Base-by-base conservation (phyloP, 768 basidiomycete species). In the Piloderma croceum region DNA sequence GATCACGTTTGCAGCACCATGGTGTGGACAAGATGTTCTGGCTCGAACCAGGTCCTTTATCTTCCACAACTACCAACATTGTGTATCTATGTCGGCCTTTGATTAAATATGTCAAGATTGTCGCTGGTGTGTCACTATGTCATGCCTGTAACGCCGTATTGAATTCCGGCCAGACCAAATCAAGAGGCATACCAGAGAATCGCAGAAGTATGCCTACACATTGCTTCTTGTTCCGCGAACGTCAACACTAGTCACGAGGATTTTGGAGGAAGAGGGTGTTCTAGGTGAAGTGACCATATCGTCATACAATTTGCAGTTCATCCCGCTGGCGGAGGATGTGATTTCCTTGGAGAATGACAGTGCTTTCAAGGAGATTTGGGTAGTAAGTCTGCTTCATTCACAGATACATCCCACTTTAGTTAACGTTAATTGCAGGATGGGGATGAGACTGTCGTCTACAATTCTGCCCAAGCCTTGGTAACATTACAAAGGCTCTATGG, bases 1-100 rank as follows among this genome's bases (percentile, higher is more conserved):
- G n/a, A n/a, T n/a, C n/a, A n/a, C n/a, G n/a, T n/a, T n/a, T 18
- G 41, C 50, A 98, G 94, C 88, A 98, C 57, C 93, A 98, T 79
- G 93, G 91, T 5, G 90, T 99, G 3, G 93, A 97, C 68, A 96
- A 96, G 71, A 94, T 99, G 89, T 96, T 93, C 66, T 99, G 96
- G 94, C 78, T 99, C 18, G 96, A 98, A 63, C 62, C 83, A 9
- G 93, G 93, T 13, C 82, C 89, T 7, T 64, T 98, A 34, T 73
- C 79, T 10, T 84, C 89, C 3, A 74, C 79, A 3, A 92, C 93
- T 5, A 76, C 85, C 24, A 93, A 93, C 52, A 79, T 98, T 43
- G 78, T 99, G 15, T 99, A 97, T 63, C 75, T 99, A 7, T 94
- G 89, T 60, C 75, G 92, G 23, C 91, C 94, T 3, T 73, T 76